phyloP scores from a whole-genome alignment of 352 stramenopile genomes.

The Globisporangium carolinianum region DNA sequence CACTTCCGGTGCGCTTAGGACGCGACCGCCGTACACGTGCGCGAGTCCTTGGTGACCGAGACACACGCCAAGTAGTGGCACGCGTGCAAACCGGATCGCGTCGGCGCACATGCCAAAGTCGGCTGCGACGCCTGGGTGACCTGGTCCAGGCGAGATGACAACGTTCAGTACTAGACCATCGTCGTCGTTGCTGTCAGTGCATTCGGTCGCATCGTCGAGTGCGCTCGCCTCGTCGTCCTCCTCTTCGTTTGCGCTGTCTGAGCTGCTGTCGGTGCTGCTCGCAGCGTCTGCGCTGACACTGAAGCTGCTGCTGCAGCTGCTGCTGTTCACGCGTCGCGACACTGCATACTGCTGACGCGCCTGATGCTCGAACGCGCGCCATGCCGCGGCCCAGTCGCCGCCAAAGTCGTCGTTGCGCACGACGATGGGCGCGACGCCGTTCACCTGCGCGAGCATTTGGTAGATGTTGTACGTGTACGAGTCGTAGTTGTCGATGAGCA shows the following conservation, averaged over 20 bases:
- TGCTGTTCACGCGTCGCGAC: constrained; percentile 10
- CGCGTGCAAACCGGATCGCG: constrained; percentile 39
- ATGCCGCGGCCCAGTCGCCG: constrained; percentile 57
- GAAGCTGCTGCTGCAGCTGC: constrained; percentile 5
- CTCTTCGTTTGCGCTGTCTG: background rate
- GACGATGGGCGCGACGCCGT: constrained; percentile 82
- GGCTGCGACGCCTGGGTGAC: constrained; percentile 54
- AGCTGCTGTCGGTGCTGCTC: constrained; percentile 2
- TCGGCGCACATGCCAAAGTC: constrained; percentile 89
- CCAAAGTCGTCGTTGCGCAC: constrained; percentile 90
- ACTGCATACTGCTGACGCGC: constrained; percentile 14
- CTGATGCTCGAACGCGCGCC: constrained; percentile 40
- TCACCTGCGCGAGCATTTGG: constrained; percentile 92
- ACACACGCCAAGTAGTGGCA: constrained; percentile 95
- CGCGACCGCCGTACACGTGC: constrained; percentile 76
- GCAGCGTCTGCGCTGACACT: background rate
- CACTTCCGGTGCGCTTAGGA: constrained; percentile 77
- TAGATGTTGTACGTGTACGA: constrained; percentile 98
- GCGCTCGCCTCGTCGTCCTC: background rate
- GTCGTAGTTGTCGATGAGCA: constrained; percentile 98
- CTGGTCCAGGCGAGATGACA: constrained; percentile 89
- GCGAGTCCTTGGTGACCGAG: constrained; percentile 96
- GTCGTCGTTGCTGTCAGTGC: constrained; percentile 3
- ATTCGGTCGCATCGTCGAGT: background rate
- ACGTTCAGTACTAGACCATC: constrained; percentile 59